Evolutionary conservation across 495 filamentous ascomycete genomes (phyloP), one percentile per base, ranked within the genome.

Genomic region (Apiosordaria backusii): DNA sequence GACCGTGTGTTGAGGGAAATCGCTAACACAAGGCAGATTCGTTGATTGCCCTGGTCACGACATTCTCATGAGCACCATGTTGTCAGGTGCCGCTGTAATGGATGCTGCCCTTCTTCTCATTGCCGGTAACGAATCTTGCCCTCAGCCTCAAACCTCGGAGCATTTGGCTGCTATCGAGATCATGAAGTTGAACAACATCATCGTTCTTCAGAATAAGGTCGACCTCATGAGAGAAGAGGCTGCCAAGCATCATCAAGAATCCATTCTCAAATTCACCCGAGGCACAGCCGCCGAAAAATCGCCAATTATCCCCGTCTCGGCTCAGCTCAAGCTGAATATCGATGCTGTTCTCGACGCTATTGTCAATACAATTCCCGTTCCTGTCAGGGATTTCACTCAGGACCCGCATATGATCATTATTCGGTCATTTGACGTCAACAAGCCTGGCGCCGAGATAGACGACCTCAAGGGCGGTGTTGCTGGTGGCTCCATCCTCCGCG

Each of bases 11-110:
- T 18, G 16, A 24, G 29, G 16, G 4, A 65, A 35, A 23, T 63
- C 53, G 26, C 60, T 74, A 29, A 71, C 65, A 45, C 4, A 15
- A 59, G 66, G 13, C 68, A 92, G 88, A 18, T 99, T 99, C 78
- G 96, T 99, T 65, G 95, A 99, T 79, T 99, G 95, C 85, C 95
- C 95, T 45, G 95, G 95, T 79, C 95, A 99, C 89, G 95, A 99
- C 81, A 99, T 99, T 92, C 92, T 99, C 74, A 99, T 99, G 95
- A 97, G 93, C 79, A 99, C 95, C 66, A 99, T 98, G 95, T 88
- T 98, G 81, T 99, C 95, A 76, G 96, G 95, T 74, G 95, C 95
- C 72, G 95, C 95, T 54, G 95, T 99, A 84, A 99, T 99, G 95
- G 95, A 99, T 78, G 95, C 95, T 60, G 96, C 96, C 35, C 85